phyloP scores from a whole-genome alignment of 225 moss, liverwort and hornwort species.

The Marchantia polymorpha region DNA sequence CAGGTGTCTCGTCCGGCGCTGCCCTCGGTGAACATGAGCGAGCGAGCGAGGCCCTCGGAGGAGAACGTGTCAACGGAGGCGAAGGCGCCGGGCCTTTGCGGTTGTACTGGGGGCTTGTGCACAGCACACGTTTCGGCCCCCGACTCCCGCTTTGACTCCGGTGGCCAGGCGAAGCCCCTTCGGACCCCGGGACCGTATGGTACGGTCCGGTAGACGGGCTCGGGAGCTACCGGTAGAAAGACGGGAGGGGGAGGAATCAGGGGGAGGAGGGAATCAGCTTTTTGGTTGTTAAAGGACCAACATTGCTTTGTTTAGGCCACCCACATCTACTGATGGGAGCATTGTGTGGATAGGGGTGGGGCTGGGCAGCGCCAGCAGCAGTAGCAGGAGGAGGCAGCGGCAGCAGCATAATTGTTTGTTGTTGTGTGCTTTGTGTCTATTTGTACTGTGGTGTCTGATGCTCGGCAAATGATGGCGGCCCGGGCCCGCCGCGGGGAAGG shows the following conservation, averaged over 20 bases:
- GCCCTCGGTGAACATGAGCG: too few species aligned
- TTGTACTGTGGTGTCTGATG: conserved; percentile 14
- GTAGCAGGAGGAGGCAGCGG: too few species aligned
- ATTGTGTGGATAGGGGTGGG: conserved; percentile 10
- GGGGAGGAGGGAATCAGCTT: conserved; percentile 4
- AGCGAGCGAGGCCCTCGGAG: too few species aligned
- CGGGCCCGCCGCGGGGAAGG: neutral
- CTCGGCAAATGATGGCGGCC: conserved; percentile 9
- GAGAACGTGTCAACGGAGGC: too few species aligned
- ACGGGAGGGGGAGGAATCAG: neutral
- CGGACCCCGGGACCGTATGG: too few species aligned
- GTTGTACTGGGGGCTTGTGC: neutral
- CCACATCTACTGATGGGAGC: conserved; percentile 7
- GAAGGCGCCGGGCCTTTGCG: too few species aligned
- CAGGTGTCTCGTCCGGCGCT: too few species aligned
- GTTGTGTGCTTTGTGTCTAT: neutral
- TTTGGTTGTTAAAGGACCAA: conserved; percentile 7
- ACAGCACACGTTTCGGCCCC: neutral
- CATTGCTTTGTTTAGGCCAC: conserved; percentile 12
- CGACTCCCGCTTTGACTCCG: neutral
- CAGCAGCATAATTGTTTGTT: neutral
- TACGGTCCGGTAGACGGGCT: neutral
- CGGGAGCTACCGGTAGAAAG: neutral
- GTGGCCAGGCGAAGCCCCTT: too few species aligned
- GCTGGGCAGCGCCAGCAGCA: neutral